phyloP scores from a whole-genome alignment of 2,329 filamentous ascomycete genomes.

The Didymella segeticola region DNA sequence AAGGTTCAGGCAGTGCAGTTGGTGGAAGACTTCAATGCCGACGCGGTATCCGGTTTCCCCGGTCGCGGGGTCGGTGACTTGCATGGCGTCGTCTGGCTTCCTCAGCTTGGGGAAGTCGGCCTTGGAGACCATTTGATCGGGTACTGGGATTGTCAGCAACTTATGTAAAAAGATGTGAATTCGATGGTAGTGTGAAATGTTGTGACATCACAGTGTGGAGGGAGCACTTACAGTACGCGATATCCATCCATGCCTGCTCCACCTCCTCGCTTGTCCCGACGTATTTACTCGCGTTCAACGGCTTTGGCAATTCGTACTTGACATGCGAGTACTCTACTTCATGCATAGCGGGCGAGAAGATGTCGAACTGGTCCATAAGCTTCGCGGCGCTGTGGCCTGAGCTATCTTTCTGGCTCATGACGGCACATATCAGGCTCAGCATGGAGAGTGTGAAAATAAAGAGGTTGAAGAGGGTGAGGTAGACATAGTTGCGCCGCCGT shows the following conservation, averaged over 20 bases:
- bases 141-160: constrained; percentile 59
- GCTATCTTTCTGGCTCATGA: constrained; percentile 39
- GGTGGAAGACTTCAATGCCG: constrained; percentile 65
- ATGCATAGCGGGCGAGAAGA: constrained; percentile 42
- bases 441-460: constrained; percentile 43
- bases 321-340: constrained; percentile 35
- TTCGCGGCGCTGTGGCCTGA: constrained; percentile 34
- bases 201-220: too few species aligned
- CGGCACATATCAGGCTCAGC: constrained; percentile 39
- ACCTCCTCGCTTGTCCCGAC: constrained; percentile 64
- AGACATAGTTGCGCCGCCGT: constrained; percentile 34
- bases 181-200: too few species aligned
- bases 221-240: constrained; percentile 55
- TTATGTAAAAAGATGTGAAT: too few species aligned
- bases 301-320: constrained; percentile 38
- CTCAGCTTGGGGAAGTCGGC: constrained; percentile 62
- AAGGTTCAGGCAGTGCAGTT: constrained; percentile 47
- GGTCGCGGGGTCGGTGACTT: constrained; percentile 62
- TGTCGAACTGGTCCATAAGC: constrained; percentile 41
- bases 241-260: constrained; percentile 64
- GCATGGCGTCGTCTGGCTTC: constrained; percentile 60
- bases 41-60: constrained; percentile 66
- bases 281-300: constrained; percentile 50
- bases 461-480: constrained; percentile 42
- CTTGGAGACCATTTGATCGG: constrained; percentile 66